Percentiles rank a stretch among this genome's conserved stretches.
phyloP scores from a whole-genome alignment of 2,329 filamentous ascomycete species.

The Colletotrichum musicola region DNA sequence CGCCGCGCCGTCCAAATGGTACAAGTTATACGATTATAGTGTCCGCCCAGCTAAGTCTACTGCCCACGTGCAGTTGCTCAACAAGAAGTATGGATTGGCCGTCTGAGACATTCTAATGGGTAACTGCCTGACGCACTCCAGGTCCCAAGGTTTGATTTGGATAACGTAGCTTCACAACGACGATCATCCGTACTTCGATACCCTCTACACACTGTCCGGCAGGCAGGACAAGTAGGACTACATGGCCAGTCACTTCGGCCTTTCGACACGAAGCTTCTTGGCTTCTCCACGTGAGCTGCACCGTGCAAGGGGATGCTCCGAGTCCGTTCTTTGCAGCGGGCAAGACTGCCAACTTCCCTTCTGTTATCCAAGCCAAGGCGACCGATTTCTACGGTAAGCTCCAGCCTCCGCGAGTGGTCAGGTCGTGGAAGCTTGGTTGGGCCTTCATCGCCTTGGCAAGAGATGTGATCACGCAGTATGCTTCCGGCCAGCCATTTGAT shows the following conservation, averaged over 20 bases:
- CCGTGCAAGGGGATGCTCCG: conserved; percentile 50
- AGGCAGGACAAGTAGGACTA: conserved; percentile 26
- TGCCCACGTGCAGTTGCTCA: no score
- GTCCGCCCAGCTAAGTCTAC: no score
- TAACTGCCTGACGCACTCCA: no score
- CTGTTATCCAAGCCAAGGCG: conserved; percentile 45
- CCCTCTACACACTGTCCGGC: neutral
- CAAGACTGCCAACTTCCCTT: conserved; percentile 28
- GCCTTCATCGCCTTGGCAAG: conserved; percentile 48
- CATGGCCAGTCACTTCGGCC: conserved; percentile 29
- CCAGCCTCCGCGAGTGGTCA: conserved; percentile 30
- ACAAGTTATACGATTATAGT: no score
- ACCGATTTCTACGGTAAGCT: conserved; percentile 46
- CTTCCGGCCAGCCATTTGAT: conserved; percentile 49
- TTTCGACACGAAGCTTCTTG: conserved; percentile 43
- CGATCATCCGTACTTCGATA: no score
- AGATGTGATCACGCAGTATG: conserved; percentile 54
- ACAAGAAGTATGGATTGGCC: no score
- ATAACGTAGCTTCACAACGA: no score
- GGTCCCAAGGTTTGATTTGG: no score
- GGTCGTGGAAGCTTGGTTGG: conserved; percentile 41
- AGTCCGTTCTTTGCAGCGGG: conserved; percentile 45
- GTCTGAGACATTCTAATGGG: no score
- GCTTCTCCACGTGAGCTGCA: conserved; percentile 51
- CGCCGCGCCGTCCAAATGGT: no score